phyloP scores from a whole-genome alignment of 2,329 filamentous ascomycete species.

The Paradendryphiella salina region DNA sequence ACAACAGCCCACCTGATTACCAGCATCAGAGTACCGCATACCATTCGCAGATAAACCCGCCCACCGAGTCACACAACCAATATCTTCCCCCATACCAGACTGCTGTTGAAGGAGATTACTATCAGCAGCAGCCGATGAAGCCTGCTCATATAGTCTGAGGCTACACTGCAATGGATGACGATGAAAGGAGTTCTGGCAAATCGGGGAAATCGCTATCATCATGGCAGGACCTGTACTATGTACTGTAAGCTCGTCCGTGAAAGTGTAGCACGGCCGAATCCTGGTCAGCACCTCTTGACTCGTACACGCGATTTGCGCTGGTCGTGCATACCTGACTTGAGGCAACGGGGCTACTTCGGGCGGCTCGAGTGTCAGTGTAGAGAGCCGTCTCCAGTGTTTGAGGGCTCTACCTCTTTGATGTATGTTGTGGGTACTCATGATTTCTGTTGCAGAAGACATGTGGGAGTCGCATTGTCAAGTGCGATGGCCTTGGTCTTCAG shows the following conservation, averaged over 20 bases:
- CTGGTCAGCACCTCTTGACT: too few relatives aligned
- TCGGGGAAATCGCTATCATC: background rate
- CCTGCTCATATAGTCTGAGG: conserved; percentile 34
- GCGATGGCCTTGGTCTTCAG: background rate
- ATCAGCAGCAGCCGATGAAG: conserved; percentile 33
- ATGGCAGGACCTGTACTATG: background rate
- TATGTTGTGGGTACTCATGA: background rate
- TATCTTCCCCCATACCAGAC: conserved; percentile 27
- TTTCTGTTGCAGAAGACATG: background rate
- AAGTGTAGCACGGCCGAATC: background rate
- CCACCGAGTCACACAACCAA: conserved; percentile 22
- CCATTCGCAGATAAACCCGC: conserved; percentile 23
- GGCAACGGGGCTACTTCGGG: background rate
- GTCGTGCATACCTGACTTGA: background rate
- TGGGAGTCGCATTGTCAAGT: background rate
- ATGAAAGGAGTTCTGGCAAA: background rate
- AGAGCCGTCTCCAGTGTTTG: background rate
- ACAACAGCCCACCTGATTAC: conserved; percentile 23
- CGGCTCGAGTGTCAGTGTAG: background rate
- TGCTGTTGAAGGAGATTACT: conserved; percentile 27
- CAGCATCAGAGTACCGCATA: conserved; percentile 32
- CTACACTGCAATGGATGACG: background rate
- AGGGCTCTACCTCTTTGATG: background rate
- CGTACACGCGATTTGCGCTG: background rate
- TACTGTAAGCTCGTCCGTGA: background rate